Percentiles rank a stretch among this genome's conserved stretches.
Evolutionary conservation across 208 protist species (phyloP).

Genomic region (Acanthamoeba healyi): DNA sequence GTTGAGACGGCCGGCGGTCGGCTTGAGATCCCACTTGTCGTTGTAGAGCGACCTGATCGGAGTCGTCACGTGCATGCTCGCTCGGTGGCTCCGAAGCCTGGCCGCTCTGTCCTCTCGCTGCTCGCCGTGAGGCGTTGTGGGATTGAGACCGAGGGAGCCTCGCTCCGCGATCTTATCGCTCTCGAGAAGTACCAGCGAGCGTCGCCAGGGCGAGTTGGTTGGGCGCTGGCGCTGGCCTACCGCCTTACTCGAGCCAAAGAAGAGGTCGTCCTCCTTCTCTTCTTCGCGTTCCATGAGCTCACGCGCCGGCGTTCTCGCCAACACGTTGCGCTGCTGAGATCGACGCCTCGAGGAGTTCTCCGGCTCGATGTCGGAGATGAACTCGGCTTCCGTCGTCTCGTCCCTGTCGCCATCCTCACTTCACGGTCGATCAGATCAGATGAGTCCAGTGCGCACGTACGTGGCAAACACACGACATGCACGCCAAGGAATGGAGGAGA

Average conservation of each 20-base stretch:
- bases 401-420: conserved; percentile 35
- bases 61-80: neutral
- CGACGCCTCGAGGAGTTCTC: neutral
- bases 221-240: neutral
- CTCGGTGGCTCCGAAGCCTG: neutral
- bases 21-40: neutral
- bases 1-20: neutral
- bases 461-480: neutral
- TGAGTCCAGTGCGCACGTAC: neutral
- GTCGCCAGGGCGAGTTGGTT: neutral
- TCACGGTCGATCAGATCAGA: neutral
- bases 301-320: neutral
- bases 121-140: neutral
- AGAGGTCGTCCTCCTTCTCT: neutral
- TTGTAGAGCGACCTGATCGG: neutral
- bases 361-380: neutral
- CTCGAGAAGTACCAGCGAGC: conserved; percentile 9
- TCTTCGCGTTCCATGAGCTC: neutral
- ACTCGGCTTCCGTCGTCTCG: conserved; percentile 29
- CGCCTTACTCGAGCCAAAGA: conserved; percentile 8
- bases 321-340: neutral
- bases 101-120: neutral
- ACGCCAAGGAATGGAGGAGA: neutral
- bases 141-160: too few species aligned
- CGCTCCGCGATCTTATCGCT: conserved; percentile 11